Evolutionary conservation across 257 asterid genomes (phyloP).

Genomic region (Voacanga thouarsii): DNA sequence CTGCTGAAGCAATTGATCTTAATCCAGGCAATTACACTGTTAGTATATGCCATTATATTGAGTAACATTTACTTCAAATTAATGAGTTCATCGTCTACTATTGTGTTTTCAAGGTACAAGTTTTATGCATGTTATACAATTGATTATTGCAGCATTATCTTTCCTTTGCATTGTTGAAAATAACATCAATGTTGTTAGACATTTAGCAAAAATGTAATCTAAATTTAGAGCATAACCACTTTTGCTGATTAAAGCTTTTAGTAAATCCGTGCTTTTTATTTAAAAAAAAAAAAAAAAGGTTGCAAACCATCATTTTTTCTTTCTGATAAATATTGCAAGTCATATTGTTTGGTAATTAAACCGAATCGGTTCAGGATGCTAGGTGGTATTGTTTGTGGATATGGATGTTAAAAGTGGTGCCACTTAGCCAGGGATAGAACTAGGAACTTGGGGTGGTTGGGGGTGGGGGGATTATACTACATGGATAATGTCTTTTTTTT

Average conservation of each 20-base stretch:
- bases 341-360: neutral
- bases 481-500: too few species aligned
- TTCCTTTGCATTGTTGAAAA: neutral
- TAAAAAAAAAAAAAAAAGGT: neutral
- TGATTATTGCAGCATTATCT: neutral
- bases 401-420: neutral
- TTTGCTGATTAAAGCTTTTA: neutral
- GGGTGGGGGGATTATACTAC: too few species aligned
- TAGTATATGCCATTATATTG: neutral
- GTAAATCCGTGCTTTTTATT: neutral
- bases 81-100: neutral
- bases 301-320: neutral
- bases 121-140: neutral
- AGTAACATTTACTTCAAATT: neutral
- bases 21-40: conserved; percentile 94
- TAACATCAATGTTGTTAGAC: neutral
- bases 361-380: neutral
- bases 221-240: neutral
- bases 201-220: neutral
- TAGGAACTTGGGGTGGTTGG: too few species aligned
- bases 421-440: too few species aligned
- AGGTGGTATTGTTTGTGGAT: neutral
- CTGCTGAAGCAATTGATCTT: conserved; percentile 61
- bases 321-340: neutral
- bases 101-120: neutral